Conservation (phyloP, 2,329 filamentous ascomycete species). For the Trichoderma simmonsii region DNA sequence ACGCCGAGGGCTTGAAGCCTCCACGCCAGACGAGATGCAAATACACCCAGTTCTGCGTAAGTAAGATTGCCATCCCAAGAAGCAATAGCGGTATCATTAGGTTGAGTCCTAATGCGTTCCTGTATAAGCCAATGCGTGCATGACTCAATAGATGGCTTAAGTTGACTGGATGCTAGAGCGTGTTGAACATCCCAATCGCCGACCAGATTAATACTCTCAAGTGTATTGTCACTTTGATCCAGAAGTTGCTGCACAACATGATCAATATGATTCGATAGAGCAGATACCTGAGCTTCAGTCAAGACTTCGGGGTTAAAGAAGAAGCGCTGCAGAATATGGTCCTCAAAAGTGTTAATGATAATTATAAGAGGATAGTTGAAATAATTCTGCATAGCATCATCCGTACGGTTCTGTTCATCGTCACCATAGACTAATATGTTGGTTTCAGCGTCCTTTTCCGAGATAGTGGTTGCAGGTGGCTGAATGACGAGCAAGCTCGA, state of each 20-base stretch:
- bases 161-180: neutral
- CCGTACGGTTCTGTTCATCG: neutral
- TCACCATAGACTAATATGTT: slow-evolving; percentile 2
- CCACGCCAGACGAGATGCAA: slow-evolving; percentile 9
- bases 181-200: slow-evolving; percentile 10
- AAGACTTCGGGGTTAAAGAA: slow-evolving; percentile 5
- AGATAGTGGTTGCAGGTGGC: slow-evolving; percentile 4
- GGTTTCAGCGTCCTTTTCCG: neutral
- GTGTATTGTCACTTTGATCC: neutral
- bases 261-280: neutral
- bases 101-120: neutral
- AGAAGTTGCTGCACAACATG: slow-evolving; percentile 5
- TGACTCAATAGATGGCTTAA: slow-evolving; percentile 7
- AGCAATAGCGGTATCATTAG: neutral
- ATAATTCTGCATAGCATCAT: slow-evolving; percentile 11
- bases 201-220: neutral
- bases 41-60: slow-evolving; percentile 6
- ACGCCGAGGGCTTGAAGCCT: slow-evolving; percentile 17
- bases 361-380: slow-evolving; percentile 15
- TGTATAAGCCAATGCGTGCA: slow-evolving; percentile 20
- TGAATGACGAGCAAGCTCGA: slow-evolving; percentile 20
- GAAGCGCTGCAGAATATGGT: slow-evolving; percentile 2
- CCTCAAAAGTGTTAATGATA: slow-evolving; percentile 4
- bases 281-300: neutral
- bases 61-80: slow-evolving; percentile 22